Evolutionary conservation across 768 basidiomycete species (phyloP), one percentile per base, ranked within the genome.

Genomic region (Leccinum ochraceum): DNA sequence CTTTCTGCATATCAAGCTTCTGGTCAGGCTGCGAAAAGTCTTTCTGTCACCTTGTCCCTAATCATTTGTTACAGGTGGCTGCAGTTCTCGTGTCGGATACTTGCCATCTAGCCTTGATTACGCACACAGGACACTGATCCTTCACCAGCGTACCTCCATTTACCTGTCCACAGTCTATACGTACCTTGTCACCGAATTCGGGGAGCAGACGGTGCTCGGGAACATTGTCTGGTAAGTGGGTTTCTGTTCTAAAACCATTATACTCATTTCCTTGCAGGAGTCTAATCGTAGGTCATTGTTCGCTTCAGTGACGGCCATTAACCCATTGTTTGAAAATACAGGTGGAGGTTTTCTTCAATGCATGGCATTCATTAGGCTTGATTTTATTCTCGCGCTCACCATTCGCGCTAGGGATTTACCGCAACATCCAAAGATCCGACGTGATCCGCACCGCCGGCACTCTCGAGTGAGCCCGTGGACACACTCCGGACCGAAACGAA

Each of bases 261-360:
- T 34, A 3, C 58, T 64, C 56, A 67, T 57, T 51, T 26, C 22
- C 10, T 17, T 3, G 22, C 48, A 72, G 71, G 71, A 75, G 72
- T 57, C 39, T 73, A 1, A 49, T 73, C 24, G 72, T 73, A 55
- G 20, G 72, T 60, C 1, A 13, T 36, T 9, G 6, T 24, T 37
- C 10, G 14, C 10, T 26, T 17, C 37, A 3, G 0, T 32, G n/a
- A 42, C 9, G n/a, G 42, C n/a, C 42, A 42, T n/a, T 42, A 42
- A 42, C n/a, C n/a, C n/a, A 5, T 42, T 42, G 1, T 42, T 42
- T n/a, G 6, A 5, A 42, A 42, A 42, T 42, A 44, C 24, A 83
- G 83, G 74, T 81, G 24, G 82, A 83, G 65, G 82, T 84, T 16
- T 62, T 85, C 17, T 85, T 85, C 71, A 84, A 83, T 67, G 84